These are phyloP conservation scores for Eremochloa ophiuroides DNA, from an alignment of 176 grass and related monocot species.

Conservation along the genomic window DNA sequence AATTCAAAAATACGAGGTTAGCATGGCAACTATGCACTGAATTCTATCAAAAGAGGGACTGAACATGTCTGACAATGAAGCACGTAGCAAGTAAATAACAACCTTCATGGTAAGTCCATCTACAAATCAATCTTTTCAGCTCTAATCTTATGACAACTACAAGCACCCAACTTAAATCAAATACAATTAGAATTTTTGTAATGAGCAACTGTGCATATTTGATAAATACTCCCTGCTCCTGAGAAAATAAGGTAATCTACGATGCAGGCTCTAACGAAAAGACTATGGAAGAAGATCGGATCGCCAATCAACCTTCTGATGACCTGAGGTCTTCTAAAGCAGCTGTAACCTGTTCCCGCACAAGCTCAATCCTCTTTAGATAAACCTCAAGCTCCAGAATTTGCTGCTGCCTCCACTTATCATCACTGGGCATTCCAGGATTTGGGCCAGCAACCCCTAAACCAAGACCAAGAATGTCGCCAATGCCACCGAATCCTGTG, in stretches of 20 bases:
- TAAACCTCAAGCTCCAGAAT: conserved; percentile 89
- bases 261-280: not conserved
- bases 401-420: conserved; percentile 81
- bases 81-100: not conserved
- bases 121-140: conserved; percentile 17
- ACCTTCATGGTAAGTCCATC: conserved; percentile 13
- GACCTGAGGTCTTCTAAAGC: conserved; percentile 62
- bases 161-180: conserved; percentile 14
- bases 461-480: conserved; percentile 22
- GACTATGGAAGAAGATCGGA: not conserved
- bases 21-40: not conserved
- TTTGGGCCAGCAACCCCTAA: conserved; percentile 9
- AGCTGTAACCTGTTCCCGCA: conserved; percentile 55
- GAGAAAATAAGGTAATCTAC: not conserved
- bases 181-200: conserved; percentile 13
- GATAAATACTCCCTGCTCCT: not conserved
- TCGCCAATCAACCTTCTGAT: conserved; percentile 27
- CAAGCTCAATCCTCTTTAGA: conserved; percentile 71
- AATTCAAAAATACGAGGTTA: not conserved
- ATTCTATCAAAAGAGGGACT: not conserved
- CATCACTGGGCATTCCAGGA: conserved; percentile 10
- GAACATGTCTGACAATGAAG: not conserved
- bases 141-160: conserved; percentile 15
- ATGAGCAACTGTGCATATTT: conserved; percentile 2
- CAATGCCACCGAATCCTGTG: conserved; percentile 23